Conservation (phyloP, 495 filamentous ascomycete species). For the Echria macrotheca region DNA sequence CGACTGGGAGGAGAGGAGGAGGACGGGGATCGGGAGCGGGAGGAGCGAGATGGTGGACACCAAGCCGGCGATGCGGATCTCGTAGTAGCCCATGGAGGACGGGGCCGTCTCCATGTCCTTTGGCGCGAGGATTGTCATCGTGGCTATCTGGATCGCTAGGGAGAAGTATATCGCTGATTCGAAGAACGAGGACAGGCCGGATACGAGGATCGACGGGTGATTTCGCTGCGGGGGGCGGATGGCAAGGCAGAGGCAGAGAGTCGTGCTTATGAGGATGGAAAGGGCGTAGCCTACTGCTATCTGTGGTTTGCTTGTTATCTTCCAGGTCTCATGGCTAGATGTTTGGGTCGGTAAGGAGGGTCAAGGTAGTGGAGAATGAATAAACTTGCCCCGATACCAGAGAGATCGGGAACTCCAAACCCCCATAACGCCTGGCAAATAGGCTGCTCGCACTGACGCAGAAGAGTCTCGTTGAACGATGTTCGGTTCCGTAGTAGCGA, state of each 20-base stretch:
- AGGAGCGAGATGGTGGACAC: not conserved
- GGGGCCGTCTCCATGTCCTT: constrained; percentile 31
- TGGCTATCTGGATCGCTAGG: constrained; percentile 32
- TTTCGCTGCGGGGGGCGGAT: not conserved
- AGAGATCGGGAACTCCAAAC: not conserved
- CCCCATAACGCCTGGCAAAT: not conserved
- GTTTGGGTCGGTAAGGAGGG: too few relatives aligned
- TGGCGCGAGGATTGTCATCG: constrained; percentile 25
- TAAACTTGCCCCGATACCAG: not conserved
- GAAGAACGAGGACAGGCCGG: constrained; percentile 13
- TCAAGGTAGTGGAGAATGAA: too few relatives aligned
- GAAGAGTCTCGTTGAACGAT: not conserved
- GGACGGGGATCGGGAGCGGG: not conserved
- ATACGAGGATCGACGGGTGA: not conserved
- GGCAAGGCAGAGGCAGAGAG: not conserved
- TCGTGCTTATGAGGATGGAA: not conserved
- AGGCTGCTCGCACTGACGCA: not conserved
- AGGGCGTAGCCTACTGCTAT: not conserved
- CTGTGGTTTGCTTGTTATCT: too few relatives aligned
- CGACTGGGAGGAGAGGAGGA: not conserved
- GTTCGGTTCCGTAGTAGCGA: not conserved
- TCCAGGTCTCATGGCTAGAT: too few relatives aligned
- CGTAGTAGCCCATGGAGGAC: not conserved
- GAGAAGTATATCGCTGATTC: constrained; percentile 32
- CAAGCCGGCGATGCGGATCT: not conserved